phyloP scores from a whole-genome alignment of 306 rosid species.

The Aeschynomene evenia region DNA sequence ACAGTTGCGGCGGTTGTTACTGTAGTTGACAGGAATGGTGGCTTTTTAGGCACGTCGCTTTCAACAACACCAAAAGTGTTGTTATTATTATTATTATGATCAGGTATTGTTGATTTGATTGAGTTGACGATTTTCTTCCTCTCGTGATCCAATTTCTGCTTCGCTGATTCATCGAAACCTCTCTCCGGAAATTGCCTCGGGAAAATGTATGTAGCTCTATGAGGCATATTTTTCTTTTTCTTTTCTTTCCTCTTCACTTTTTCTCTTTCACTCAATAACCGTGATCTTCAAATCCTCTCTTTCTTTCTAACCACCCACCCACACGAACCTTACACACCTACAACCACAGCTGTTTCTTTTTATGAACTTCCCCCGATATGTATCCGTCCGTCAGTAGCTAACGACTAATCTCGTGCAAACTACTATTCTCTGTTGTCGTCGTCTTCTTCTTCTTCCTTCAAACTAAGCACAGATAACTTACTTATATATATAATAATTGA shows the following conservation, averaged over 20 bases:
- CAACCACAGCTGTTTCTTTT: neutral
- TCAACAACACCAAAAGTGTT: constrained; percentile 34
- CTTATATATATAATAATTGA: too few relatives aligned
- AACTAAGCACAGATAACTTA: neutral
- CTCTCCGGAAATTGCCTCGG: constrained; percentile 91
- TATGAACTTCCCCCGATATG: too few relatives aligned
- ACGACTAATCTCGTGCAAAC: constrained; percentile 41
- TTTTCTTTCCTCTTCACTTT: constrained; percentile 16
- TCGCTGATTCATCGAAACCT: constrained; percentile 54
- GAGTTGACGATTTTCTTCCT: constrained; percentile 43
- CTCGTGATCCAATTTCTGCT: constrained; percentile 54
- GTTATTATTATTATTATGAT: neutral
- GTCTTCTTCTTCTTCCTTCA: constrained; percentile 21
- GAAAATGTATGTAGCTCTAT: constrained; percentile 92
- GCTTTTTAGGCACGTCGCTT: constrained; percentile 43
- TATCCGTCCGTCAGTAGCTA: too few relatives aligned
- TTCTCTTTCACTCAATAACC: neutral
- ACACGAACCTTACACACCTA: constrained; percentile 29
- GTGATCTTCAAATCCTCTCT: neutral
- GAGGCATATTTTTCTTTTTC: constrained; percentile 64
- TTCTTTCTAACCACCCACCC: constrained; percentile 35
- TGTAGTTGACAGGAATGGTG: neutral
- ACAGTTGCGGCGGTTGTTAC: neutral
- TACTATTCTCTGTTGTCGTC: constrained; percentile 11
- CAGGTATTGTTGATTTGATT: constrained; percentile 34